Evolutionary conservation across 306 rosid species (phyloP).

Genomic region (Purshia tridentata): DNA sequence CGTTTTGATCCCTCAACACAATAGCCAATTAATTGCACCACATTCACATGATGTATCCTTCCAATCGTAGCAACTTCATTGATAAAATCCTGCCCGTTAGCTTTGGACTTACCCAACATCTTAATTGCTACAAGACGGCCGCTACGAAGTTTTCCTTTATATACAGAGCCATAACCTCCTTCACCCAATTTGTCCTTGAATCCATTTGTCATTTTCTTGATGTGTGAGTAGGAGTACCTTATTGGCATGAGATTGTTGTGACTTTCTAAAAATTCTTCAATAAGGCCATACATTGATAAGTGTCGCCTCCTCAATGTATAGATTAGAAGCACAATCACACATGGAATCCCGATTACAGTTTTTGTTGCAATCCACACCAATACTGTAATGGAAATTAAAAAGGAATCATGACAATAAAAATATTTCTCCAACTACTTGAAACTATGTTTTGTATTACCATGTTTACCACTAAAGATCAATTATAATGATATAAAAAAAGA

Average conservation of each 20-base stretch:
- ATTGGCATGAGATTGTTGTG: neutral
- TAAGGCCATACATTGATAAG: neutral
- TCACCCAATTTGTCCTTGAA: neutral
- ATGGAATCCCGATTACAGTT: neutral
- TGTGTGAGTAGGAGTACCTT: neutral
- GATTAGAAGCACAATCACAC: neutral
- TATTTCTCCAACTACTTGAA: no score
- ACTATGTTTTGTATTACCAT: no score
- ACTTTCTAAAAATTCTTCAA: neutral
- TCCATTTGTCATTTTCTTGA: neutral
- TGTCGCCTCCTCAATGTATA: neutral
- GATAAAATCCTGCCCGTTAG: neutral
- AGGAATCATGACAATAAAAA: neutral
- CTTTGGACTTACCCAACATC: slow-evolving; percentile 3
- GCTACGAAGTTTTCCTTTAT: neutral
- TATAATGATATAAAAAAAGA: no score
- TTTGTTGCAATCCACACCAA: neutral
- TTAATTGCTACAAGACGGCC: neutral
- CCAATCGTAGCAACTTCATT: slow-evolving; percentile 6
- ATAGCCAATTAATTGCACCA: neutral
- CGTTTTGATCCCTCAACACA: no score
- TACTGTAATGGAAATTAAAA: neutral
- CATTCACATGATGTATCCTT: neutral
- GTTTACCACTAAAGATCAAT: no score
- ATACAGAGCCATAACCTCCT: slow-evolving; percentile 13